A percentile compares a stretch with the other conserved stretches of the same genome.
These are phyloP conservation scores for Amylostereum chailletii DNA, from an alignment of 1,284 basidiomycete genomes.

Conservation along the genomic window DNA sequence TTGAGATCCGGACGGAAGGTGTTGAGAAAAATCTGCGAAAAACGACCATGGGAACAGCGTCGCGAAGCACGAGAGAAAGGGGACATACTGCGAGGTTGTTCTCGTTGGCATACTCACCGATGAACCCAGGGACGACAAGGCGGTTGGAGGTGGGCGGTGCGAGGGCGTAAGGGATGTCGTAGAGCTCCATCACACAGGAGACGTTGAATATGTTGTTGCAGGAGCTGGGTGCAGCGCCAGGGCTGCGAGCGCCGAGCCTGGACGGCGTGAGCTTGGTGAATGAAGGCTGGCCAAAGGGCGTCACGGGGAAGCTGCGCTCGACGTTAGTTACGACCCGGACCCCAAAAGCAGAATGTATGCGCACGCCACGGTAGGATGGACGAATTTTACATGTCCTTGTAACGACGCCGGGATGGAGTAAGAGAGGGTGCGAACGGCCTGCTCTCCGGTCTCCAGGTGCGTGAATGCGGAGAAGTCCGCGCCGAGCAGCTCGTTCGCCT, in stretches of 20 bases:
- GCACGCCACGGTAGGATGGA: constrained; percentile 20
- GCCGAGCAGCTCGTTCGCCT: constrained; percentile 25
- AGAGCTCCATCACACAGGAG: constrained; percentile 11
- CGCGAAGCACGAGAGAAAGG: not conserved
- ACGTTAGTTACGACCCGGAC: not conserved
- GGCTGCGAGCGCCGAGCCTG: not conserved
- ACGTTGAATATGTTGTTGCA: not conserved
- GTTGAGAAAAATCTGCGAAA: not conserved
- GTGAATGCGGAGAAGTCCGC: constrained; percentile 26
- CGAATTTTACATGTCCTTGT: constrained; percentile 23
- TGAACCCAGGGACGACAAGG: constrained; percentile 22
- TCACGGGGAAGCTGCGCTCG: not conserved
- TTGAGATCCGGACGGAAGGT: not conserved
- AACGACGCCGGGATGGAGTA: constrained; percentile 28
- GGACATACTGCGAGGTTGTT: not conserved
- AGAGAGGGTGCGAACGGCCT: constrained; percentile 24
- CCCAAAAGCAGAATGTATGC: not conserved
- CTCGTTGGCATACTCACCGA: constrained; percentile 17
- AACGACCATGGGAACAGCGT: not conserved
- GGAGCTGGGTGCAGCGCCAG: not conserved
- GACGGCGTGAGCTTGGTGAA: not conserved
- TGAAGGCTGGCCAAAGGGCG: not conserved
- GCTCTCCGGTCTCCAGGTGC: constrained; percentile 21
- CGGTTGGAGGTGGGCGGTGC: constrained; percentile 18
- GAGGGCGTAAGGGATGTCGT: constrained; percentile 20